These are phyloP conservation scores for Dicorynia guianensis DNA, from an alignment of 306 rosid genomes.

Conservation along the genomic window DNA sequence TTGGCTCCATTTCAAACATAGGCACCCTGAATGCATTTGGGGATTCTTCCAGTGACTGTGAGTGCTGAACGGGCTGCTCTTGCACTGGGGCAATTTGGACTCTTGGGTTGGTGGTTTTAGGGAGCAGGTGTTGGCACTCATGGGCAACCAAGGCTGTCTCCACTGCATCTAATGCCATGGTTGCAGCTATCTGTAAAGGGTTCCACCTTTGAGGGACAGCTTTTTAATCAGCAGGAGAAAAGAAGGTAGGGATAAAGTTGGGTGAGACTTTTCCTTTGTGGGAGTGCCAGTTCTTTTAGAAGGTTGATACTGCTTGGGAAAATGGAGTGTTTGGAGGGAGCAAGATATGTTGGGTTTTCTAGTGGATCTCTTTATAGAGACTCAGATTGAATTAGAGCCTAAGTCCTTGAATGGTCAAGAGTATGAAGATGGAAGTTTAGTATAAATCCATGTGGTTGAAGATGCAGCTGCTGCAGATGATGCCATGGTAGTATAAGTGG, in stretches of 20 bases:
- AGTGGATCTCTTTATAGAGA: constrained; percentile 31
- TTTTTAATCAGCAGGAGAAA: constrained; percentile 7
- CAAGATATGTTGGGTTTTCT: constrained; percentile 32
- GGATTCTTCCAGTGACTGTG: constrained; percentile 63
- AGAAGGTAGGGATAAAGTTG: neutral
- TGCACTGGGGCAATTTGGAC: constrained; percentile 95
- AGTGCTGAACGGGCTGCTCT: constrained; percentile 57
- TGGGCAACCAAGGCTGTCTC: constrained; percentile 61
- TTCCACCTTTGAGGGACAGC: constrained; percentile 50
- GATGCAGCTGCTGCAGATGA: constrained; percentile 29
- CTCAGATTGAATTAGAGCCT: constrained; percentile 37
- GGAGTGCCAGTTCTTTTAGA: constrained; percentile 23
- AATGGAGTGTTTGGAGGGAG: constrained; percentile 70
- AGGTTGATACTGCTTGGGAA: constrained; percentile 54
- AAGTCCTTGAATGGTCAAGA: constrained; percentile 26
- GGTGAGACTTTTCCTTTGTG: constrained; percentile 24
- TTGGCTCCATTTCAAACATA: constrained; percentile 94
- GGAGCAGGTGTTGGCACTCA: constrained; percentile 70
- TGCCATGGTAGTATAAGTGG: constrained; percentile 45
- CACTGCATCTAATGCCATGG: constrained; percentile 67
- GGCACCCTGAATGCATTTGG: constrained; percentile 77
- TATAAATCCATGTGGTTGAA: constrained; percentile 45
- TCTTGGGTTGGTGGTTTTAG: constrained; percentile 86
- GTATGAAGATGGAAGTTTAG: constrained; percentile 31
- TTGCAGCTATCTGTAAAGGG: constrained; percentile 58